Evolutionary conservation across 257 asterid species (phyloP).

Genomic region (Sherardia arvensis): DNA sequence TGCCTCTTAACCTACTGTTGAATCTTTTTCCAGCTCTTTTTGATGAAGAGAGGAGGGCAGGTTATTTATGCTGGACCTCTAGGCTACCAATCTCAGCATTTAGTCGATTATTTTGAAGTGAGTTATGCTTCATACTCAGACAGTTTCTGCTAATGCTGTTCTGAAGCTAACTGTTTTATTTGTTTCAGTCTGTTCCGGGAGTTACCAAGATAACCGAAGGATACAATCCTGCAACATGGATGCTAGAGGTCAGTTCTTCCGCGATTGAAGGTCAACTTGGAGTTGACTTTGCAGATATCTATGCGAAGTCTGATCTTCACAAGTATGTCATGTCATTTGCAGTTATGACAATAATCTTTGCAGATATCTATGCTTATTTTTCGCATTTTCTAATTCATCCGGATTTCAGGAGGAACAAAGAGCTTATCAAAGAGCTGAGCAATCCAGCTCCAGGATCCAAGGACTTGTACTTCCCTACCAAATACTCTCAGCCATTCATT

Average conservation of each 20-base stretch:
- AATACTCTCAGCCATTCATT: conserved; percentile 14
- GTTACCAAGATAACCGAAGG: conserved; percentile 68
- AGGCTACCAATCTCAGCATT: conserved; percentile 57
- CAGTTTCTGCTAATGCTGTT: background rate
- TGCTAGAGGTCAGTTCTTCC: conserved; percentile 64
- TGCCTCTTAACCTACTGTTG: background rate
- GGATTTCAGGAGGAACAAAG: conserved; percentile 9
- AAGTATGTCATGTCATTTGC: conserved; percentile 29
- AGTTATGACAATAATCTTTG: background rate
- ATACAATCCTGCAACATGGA: conserved; percentile 86
- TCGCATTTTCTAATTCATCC: background rate
- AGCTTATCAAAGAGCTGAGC: conserved; percentile 12
- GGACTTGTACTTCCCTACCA: conserved; percentile 12
- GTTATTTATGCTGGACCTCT: conserved; percentile 68
- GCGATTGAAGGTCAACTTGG: conserved; percentile 57
- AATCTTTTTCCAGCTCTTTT: conserved; percentile 37
- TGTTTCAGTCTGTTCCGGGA: conserved; percentile 54
- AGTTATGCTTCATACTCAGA: conserved; percentile 18
- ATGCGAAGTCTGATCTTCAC: conserved; percentile 57
- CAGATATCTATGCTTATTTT: background rate
- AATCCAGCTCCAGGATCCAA: conserved; percentile 11
- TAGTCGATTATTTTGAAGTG: conserved; percentile 66
- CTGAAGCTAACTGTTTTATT: background rate
- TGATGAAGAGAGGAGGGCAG: conserved; percentile 94
- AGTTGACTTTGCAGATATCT: conserved; percentile 64